Percentiles rank a stretch among this genome's conserved stretches.
Evolutionary conservation across 352 stramenopile species (phyloP).

Genomic region (Thalassiosira pacifica): DNA sequence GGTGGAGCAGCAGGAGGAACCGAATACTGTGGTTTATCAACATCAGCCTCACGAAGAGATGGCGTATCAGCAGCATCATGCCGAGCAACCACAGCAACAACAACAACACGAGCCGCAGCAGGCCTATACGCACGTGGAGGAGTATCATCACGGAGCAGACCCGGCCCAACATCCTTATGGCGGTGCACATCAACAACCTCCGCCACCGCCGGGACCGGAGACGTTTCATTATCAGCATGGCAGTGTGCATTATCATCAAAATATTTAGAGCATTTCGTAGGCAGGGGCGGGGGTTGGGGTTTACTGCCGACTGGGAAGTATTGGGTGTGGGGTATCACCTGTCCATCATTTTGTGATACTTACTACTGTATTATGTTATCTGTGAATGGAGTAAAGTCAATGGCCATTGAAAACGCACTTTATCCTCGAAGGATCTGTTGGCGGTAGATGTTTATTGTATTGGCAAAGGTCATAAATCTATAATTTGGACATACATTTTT

Average conservation of each 20-base stretch:
- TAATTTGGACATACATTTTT: too few species aligned
- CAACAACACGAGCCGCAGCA: slow-evolving; percentile 2
- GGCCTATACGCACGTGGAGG: neutral
- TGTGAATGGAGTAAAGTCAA: too few species aligned
- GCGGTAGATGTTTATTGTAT: too few species aligned
- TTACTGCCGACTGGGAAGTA: too few species aligned
- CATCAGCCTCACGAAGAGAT: neutral
- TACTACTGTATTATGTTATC: too few species aligned
- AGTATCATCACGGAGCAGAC: slow-evolving; percentile 15
- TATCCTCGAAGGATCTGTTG: too few species aligned
- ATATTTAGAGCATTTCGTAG: neutral
- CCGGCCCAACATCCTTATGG: neutral
- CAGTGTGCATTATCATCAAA: slow-evolving; percentile 3
- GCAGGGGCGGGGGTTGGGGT: too few species aligned
- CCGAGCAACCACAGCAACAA: neutral
- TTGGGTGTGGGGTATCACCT: too few species aligned
- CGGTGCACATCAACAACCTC: neutral
- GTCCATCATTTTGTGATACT: too few species aligned
- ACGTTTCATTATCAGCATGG: slow-evolving; percentile 10
- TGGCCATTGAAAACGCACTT: too few species aligned
- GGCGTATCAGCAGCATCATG: neutral
- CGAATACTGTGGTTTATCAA: neutral
- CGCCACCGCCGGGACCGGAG: neutral
- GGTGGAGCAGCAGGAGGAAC: neutral
- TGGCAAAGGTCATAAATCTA: too few species aligned